Conservation (phyloP, 306 rosid genomes). For the Abrus pulchellus region DNA sequence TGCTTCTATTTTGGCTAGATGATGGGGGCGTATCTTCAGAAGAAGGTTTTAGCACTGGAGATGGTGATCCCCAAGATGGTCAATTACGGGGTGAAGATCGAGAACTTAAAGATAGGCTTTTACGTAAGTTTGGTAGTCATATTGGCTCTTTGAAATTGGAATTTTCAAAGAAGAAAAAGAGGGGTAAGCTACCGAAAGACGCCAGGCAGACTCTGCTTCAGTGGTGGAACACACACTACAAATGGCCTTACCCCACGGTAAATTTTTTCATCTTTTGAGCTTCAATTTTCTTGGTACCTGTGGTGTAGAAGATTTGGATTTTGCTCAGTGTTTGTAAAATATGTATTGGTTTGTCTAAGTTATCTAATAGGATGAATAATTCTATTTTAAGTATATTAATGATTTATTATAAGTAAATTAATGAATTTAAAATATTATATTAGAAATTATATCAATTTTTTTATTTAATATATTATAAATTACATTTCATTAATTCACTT, state of each 20-base stretch:
- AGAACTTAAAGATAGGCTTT: conserved; percentile 81
- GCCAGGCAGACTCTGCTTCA: conserved; percentile 82
- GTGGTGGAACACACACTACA: conserved; percentile 92
- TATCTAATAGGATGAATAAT: too few relatives aligned
- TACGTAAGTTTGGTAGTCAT: conserved; percentile 86
- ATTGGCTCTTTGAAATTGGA: conserved; percentile 83
- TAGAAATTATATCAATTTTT: too few relatives aligned
- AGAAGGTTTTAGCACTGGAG: conserved; percentile 78
- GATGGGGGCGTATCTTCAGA: conserved; percentile 84
- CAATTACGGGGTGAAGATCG: conserved; percentile 67
- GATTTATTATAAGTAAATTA: too few relatives aligned
- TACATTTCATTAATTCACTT: too few relatives aligned
- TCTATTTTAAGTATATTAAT: too few relatives aligned
- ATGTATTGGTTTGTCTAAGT: too few relatives aligned
- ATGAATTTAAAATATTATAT: too few relatives aligned
- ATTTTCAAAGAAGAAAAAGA: conserved; percentile 90
- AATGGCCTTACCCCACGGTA: conserved; percentile 99
- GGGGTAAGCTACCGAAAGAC: conserved; percentile 93
- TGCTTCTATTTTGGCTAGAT: conserved; percentile 52
- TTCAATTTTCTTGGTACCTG: background rate
- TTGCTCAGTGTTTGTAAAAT: background rate
- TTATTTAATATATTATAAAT: too few relatives aligned
- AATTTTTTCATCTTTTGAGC: background rate
- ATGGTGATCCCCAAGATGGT: conserved; percentile 67
- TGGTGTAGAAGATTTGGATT: background rate